Conservation (phyloP, 2,329 filamentous ascomycete genomes). For the Epichloe amarillans region DNA sequence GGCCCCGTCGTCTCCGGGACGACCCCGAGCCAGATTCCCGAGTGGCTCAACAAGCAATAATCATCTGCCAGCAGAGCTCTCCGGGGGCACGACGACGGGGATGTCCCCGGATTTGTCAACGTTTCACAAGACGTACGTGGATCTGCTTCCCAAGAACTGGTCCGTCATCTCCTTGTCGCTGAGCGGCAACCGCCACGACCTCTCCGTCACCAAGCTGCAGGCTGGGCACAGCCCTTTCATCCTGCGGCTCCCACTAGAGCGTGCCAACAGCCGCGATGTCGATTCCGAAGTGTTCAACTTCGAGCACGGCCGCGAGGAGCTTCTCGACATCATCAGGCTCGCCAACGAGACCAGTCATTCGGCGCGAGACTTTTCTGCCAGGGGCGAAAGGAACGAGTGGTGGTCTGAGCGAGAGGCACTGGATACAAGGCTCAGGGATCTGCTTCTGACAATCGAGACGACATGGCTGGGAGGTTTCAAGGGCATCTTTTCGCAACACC, state of each 20-base stretch:
- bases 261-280: constrained; percentile 67
- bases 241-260: constrained; percentile 69
- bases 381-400: constrained; percentile 70
- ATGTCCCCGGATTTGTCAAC: constrained; percentile 38
- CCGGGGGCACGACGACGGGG: constrained; percentile 22
- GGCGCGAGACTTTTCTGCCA: constrained; percentile 55
- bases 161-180: constrained; percentile 74
- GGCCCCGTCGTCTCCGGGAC: neutral
- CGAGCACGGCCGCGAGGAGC: constrained; percentile 62
- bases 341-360: constrained; percentile 77
- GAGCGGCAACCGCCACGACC: constrained; percentile 68
- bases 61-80: neutral
- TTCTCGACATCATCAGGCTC: constrained; percentile 66
- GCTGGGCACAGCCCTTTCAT: constrained; percentile 68
- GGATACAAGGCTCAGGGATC: constrained; percentile 61
- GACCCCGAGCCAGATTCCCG: constrained; percentile 22
- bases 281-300: constrained; percentile 75
- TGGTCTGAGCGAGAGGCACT: constrained; percentile 76
- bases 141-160: constrained; percentile 75
- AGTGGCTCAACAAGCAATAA: neutral
- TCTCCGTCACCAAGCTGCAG: constrained; percentile 79
- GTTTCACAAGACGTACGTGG: constrained; percentile 71
- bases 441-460: constrained; percentile 77
- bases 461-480: constrained; percentile 93
- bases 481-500: constrained; percentile 75